Evolutionary conservation across 2,329 filamentous ascomycete genomes (phyloP).

Genomic region (Pseudomassariella vexata): DNA sequence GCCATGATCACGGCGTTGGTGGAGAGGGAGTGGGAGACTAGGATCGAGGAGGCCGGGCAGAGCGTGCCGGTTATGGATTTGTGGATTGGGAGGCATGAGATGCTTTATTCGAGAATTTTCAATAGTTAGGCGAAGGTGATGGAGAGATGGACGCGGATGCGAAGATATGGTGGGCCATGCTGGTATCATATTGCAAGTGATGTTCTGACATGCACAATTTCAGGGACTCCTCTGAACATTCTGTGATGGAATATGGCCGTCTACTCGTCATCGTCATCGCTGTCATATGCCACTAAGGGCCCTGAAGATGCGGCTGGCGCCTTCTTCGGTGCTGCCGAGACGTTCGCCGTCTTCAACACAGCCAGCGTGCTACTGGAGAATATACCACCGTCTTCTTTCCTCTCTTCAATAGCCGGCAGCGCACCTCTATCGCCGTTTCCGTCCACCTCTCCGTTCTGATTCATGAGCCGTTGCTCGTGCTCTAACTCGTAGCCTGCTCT

Average conservation of each 20-base stretch:
- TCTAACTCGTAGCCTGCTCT: conserved; percentile 58
- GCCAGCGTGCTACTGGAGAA: conserved; percentile 78
- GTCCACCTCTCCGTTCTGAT: conserved; percentile 48
- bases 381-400: conserved; percentile 54
- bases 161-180: no score
- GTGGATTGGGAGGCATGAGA: conserved; percentile 78
- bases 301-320: conserved; percentile 52
- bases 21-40: conserved; percentile 51
- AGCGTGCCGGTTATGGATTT: conserved; percentile 73
- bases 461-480: conserved; percentile 53
- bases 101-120: conserved; percentile 80
- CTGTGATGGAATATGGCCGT: no score
- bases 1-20: conserved; percentile 52
- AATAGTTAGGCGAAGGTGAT: conserved; percentile 55
- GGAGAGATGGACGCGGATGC: no score
- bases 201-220: no score
- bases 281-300: conserved; percentile 82
- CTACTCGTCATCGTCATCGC: conserved; percentile 74
- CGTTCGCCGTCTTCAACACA: conserved; percentile 59
- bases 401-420: conserved; percentile 31
- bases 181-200: no score
- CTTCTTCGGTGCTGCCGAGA: conserved; percentile 48
- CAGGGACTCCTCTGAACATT: no score
- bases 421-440: conserved; percentile 32
- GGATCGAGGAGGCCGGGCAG: conserved; percentile 64